phyloP scores from a whole-genome alignment of 2,329 filamentous ascomycete genomes.

The Dothistroma pini region DNA sequence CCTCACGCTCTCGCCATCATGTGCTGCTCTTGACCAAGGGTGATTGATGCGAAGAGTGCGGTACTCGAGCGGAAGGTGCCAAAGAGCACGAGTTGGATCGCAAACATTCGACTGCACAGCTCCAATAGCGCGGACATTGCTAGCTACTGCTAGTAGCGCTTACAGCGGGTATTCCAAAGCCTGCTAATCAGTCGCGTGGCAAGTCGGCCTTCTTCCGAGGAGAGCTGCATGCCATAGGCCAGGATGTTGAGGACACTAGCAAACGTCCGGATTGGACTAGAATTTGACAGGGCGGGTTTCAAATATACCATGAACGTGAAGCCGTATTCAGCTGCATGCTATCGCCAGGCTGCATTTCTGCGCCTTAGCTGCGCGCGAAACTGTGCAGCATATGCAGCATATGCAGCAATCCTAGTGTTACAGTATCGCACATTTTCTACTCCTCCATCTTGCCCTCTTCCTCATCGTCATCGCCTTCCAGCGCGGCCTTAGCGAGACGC shows the following conservation, averaged over 20 bases:
- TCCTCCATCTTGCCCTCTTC: conserved; percentile 26
- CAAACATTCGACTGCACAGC: neutral
- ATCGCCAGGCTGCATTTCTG: neutral
- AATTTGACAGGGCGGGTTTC: conserved; percentile 1
- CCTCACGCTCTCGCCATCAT: neutral
- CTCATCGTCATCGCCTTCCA: conserved; percentile 80
- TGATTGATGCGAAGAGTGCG: neutral
- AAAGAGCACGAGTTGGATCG: neutral
- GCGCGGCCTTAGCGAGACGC: conserved; percentile 81
- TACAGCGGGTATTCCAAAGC: neutral
- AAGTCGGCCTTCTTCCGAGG: neutral
- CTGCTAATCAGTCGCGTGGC: neutral
- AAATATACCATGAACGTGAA: conserved; percentile 1
- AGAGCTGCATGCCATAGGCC: neutral
- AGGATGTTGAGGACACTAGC: neutral
- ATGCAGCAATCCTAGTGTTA: conserved; percentile 12
- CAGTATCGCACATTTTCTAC: conserved; percentile 17
- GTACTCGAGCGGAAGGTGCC: neutral
- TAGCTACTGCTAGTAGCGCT: neutral
- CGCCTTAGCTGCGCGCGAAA: conserved; percentile 13
- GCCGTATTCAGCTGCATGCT: conserved; percentile 1
- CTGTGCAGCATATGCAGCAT: conserved; percentile 17
- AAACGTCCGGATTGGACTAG: neutral
- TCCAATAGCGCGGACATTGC: neutral
- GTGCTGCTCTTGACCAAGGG: neutral